Evolutionary conservation across 768 basidiomycete species (phyloP), one percentile per base, ranked within the genome.

Genomic region (Punctularia strigosozonata): DNA sequence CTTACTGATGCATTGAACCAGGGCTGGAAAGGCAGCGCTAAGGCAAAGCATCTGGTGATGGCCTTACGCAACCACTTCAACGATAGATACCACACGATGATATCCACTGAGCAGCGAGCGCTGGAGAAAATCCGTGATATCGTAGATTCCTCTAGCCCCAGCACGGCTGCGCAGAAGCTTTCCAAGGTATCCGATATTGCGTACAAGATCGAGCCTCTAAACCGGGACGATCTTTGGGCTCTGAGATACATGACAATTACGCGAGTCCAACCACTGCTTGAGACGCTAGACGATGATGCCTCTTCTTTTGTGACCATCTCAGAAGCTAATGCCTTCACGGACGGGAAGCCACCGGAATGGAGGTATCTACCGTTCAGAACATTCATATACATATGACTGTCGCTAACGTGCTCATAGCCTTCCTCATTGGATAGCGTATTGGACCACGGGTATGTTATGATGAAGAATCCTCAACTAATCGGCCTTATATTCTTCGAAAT

Each of bases 291-390:
- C 31, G 43, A 49, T 21, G 49, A 54, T 34, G 34, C 36, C 4
- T 52, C 49, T 17, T 31, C 41, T 8, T 52, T 49, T 20, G 35
- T 51, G 18, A 48, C 42, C 10, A 39, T 54, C 5, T 25, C 36
- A n/a, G 52, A 54, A 36, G 44, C 50, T 6, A 54, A 54, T 25
- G 33, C 21, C 1, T 54, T 54, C 38, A 52, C 50, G 13, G 21
- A 19, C 5, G 41, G 37, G 10, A 26, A 45, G 6, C 52, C 52
- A 4, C 18, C 31, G 14, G 40, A 40, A 13, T 54, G 50, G 50
- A 47, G 49, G 49, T 46, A 31, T 18, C 39, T 18, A 6, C n/a
- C n/a, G 4, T 26, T 4, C 13, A 12, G 8, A 2, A 24, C 24
- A 14, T 20, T 17, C 15, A n/a, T 37, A 10, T 14, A 4, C 34